A percentile compares a stretch with the other conserved stretches of the same genome.
Conservation (phyloP, 2,329 filamentous ascomycete genomes). For the Beauveria sp. region DNA sequence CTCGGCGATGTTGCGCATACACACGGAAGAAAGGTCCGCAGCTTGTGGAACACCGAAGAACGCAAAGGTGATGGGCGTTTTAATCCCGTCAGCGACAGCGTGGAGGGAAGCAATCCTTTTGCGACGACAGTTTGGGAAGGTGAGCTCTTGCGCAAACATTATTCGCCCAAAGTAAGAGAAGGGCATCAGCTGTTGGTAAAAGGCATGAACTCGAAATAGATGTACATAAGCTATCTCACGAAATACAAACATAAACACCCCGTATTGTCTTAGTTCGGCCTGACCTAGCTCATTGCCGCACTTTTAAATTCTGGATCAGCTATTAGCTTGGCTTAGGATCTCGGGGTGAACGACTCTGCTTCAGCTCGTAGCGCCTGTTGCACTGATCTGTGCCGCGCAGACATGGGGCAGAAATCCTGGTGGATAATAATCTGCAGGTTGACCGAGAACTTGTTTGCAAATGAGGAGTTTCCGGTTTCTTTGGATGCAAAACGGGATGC, state of each 20-base stretch:
- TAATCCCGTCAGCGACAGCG: conserved; percentile 61
- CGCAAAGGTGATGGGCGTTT: conserved; percentile 84
- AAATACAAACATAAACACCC: conserved; percentile 1
- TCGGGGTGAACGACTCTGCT: neutral
- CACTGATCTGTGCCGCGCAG: neutral
- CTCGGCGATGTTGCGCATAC: conserved; percentile 71
- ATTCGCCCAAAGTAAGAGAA: conserved; percentile 77
- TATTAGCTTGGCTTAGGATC: neutral
- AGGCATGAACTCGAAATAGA: conserved; percentile 36
- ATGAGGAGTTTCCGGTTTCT: neutral
- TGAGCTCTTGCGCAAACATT: conserved; percentile 78
- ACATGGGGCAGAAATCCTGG: neutral
- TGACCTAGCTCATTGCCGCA: neutral
- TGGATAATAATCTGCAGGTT: neutral
- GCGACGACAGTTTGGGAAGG: conserved; percentile 90
- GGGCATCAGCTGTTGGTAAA: conserved; percentile 64
- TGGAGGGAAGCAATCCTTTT: conserved; percentile 86
- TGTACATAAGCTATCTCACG: conserved; percentile 1
- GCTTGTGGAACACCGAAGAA: conserved; percentile 94
- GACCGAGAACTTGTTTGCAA: neutral
- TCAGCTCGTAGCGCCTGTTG: neutral
- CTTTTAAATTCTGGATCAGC: neutral
- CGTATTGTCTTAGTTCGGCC: neutral
- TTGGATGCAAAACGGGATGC: conserved; percentile 2
- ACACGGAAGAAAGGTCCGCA: conserved; percentile 72